Evolutionary conservation across 2,329 filamentous ascomycete genomes (phyloP).

Genomic region (Pseudogymnoascus sp.): DNA sequence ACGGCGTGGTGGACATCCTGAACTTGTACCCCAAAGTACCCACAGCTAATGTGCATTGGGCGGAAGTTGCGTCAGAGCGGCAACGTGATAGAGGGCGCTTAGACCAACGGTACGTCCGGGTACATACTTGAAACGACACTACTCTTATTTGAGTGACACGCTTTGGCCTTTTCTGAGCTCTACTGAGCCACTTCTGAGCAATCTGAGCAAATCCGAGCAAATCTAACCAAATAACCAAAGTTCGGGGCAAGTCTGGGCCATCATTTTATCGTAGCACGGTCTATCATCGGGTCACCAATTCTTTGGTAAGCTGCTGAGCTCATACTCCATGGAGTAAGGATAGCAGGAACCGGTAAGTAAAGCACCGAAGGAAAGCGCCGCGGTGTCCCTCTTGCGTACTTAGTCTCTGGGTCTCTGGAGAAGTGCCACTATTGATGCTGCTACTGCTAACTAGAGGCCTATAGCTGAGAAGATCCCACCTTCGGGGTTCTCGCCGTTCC

Average conservation of each 20-base stretch:
- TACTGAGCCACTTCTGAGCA: not conserved
- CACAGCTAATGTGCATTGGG: not conserved
- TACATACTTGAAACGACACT: not conserved
- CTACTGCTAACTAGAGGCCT: slow-evolving; percentile 2
- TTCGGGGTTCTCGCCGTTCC: not conserved
- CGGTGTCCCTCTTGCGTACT: not conserved
- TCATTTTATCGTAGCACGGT: not conserved
- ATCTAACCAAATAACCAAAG: not conserved
- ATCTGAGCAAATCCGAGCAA: not conserved
- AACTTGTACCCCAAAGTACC: not conserved
- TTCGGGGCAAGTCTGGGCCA: not conserved
- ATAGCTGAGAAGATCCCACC: not conserved
- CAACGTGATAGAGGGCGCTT: not conserved
- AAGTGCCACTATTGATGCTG: not conserved
- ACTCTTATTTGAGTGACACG: not conserved
- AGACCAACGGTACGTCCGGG: not conserved
- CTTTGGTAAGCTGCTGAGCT: not conserved
- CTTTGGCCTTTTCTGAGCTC: slow-evolving; percentile 1
- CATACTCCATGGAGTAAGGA: not conserved
- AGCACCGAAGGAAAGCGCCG: not conserved
- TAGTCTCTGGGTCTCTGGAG: not conserved
- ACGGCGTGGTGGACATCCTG: not conserved
- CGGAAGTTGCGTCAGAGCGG: not conserved
- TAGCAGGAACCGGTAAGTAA: not conserved
- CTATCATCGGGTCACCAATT: not conserved